Conservation (phyloP, 768 basidiomycete genomes). For the Kockovaella imperatae region DNA sequence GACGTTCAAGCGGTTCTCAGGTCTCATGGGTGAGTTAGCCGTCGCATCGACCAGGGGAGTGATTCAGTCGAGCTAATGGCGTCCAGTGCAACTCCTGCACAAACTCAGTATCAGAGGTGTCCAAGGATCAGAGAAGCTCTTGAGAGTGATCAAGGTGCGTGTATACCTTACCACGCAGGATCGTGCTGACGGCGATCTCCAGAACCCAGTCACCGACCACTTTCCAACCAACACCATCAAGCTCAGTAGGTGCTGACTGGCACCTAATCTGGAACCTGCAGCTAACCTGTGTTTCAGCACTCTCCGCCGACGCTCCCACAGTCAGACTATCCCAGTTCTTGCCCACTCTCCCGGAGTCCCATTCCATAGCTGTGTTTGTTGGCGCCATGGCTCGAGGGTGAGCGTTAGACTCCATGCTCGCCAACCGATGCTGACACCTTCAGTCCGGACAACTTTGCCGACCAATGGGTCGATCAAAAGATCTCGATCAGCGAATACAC, state of each 20-base stretch:
- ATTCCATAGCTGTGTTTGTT: conserved; percentile 88
- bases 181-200: conserved; percentile 1
- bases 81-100: conserved; percentile 86
- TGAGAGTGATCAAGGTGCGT: conserved; percentile 88
- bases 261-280: background rate
- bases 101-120: conserved; percentile 91
- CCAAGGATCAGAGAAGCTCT: conserved; percentile 90
- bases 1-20: conserved; percentile 97
- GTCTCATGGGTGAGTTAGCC: conserved; percentile 75
- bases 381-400: conserved; percentile 94
- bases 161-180: background rate
- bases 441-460: conserved; percentile 86
- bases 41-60: background rate
- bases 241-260: conserved; percentile 59
- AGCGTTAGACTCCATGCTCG: conserved; percentile 6
- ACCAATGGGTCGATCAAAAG: conserved; percentile 88
- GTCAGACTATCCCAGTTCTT: conserved; percentile 75
- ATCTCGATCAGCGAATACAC: conserved; percentile 92
- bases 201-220: conserved; percentile 93
- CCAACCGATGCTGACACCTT: background rate
- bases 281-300: conserved; percentile 50
- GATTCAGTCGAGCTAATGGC: background rate
- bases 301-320: conserved; percentile 83
- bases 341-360: conserved; percentile 73
- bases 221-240: conserved; percentile 92